phyloP scores from a whole-genome alignment of 345 rosid species.

The Gossypium raimondii region DNA sequence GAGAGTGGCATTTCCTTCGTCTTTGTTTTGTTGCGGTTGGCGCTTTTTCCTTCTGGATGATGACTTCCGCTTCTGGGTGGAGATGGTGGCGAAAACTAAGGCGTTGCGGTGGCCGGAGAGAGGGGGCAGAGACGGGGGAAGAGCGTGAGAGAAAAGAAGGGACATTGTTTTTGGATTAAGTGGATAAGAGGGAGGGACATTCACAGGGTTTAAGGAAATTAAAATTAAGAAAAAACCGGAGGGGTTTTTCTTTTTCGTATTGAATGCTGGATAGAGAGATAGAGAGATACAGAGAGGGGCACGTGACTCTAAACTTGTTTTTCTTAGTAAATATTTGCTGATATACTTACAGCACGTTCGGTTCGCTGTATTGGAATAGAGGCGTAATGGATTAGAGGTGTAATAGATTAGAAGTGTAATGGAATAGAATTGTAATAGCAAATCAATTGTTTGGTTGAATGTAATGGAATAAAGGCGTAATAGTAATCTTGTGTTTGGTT shows the following conservation, averaged over 20 bases:
- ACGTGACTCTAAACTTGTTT: not conserved
- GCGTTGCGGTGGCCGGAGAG: conserved; percentile 14
- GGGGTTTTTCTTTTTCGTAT: conserved; percentile 20
- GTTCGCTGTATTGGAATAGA: too few relatives aligned
- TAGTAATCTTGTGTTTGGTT: too few relatives aligned
- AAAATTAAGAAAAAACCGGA: not conserved
- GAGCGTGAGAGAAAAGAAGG: conserved; percentile 14
- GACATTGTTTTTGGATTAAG: conserved; percentile 20
- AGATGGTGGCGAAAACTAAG: conserved; percentile 20
- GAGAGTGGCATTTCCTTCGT: conserved; percentile 10
- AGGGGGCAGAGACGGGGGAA: conserved; percentile 13
- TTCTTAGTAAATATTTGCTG: too few relatives aligned
- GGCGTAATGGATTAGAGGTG: too few relatives aligned
- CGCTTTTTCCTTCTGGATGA: conserved; percentile 27
- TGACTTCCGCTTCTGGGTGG: conserved; percentile 29
- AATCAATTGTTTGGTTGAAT: too few relatives aligned
- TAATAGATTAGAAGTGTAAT: too few relatives aligned
- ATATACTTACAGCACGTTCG: too few relatives aligned
- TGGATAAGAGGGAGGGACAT: conserved; percentile 20
- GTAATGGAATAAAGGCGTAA: too few relatives aligned
- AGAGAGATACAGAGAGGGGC: not conserved
- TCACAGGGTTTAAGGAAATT: conserved; percentile 18
- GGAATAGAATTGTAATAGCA: too few relatives aligned
- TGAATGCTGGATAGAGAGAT: not conserved
- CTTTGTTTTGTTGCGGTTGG: conserved; percentile 12